Percentiles rank a stretch among this genome's conserved stretches.
phyloP scores from a whole-genome alignment of 805 yeast genomes.

The Nakazawaea ishiwadae region DNA sequence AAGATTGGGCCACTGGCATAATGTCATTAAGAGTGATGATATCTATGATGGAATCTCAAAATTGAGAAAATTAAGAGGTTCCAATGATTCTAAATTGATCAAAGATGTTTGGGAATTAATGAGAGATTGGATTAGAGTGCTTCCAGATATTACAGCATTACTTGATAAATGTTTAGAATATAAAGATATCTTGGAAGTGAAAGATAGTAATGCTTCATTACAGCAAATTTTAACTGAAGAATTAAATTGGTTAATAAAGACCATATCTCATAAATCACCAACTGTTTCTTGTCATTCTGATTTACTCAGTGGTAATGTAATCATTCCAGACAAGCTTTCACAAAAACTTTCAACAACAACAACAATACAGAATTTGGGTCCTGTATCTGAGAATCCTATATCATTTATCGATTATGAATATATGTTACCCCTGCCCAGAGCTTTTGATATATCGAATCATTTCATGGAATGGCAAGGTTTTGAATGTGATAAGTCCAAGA shows the following conservation, averaged over 20 bases:
- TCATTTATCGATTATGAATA: conserved; percentile 70
- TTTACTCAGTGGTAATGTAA: conserved; percentile 67
- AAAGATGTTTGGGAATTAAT: conserved; percentile 57
- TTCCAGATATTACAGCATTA: conserved; percentile 46
- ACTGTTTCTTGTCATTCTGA: conserved; percentile 68
- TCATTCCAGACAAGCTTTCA: conserved; percentile 42
- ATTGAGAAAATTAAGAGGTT: conserved; percentile 25
- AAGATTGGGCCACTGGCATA: conserved; percentile 70
- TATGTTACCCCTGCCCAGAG: conserved; percentile 68
- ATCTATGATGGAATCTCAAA: conserved; percentile 44
- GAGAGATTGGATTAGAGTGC: conserved; percentile 55
- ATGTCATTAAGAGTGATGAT: conserved; percentile 35
- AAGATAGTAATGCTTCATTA: conserved; percentile 13
- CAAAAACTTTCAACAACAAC: conserved; percentile 2
- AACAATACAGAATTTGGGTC: conserved; percentile 7
- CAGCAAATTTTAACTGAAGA: conserved; percentile 42
- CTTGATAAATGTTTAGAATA: conserved; percentile 32
- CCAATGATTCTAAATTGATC: conserved; percentile 25
- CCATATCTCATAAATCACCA: conserved; percentile 42
- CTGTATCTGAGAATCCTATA: conserved; percentile 31
- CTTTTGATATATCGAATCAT: conserved; percentile 71
- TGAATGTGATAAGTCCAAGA: conserved; percentile 56
- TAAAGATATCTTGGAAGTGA: conserved; percentile 19
- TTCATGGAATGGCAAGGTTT: conserved; percentile 83
- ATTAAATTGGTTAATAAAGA: conserved; percentile 46